Percentiles rank a stretch among this genome's conserved stretches.
Evolutionary conservation across 805 yeast species (phyloP).

Genomic region (Candida stauntonica): DNA sequence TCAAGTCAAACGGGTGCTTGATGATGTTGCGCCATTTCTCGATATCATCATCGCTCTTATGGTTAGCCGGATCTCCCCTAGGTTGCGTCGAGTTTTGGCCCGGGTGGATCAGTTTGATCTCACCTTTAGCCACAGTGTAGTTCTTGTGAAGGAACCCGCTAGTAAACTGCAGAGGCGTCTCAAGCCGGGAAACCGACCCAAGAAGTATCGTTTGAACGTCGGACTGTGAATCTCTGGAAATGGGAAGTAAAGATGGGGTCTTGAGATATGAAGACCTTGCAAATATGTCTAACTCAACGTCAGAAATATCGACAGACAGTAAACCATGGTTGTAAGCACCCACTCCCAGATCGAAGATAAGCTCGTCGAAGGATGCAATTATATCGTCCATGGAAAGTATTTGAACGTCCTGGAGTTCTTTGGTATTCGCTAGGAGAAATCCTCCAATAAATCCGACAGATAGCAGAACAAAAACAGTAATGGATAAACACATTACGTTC

Average conservation of each 20-base stretch:
- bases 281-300: conserved; percentile 78
- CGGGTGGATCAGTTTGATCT: conserved; percentile 69
- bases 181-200: conserved; percentile 64
- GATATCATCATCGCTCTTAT: conserved; percentile 29
- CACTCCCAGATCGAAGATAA: conserved; percentile 72
- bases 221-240: conserved; percentile 12
- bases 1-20: conserved; percentile 78
- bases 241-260: conserved; percentile 9
- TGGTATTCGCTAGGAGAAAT: conserved; percentile 78
- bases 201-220: conserved; percentile 58
- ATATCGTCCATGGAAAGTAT: conserved; percentile 64
- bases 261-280: conserved; percentile 59
- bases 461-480: conserved; percentile 43
- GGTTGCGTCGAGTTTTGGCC: conserved; percentile 40
- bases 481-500: conserved; percentile 32
- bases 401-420: conserved; percentile 67
- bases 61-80: conserved; percentile 23
- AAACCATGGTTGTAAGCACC: conserved; percentile 88
- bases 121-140: conserved; percentile 55
- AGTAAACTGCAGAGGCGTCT: conserved; percentile 66
- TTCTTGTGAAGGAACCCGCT: conserved; percentile 75
- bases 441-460: conserved; percentile 78
- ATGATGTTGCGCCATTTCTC: conserved; percentile 72
- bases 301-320: conserved; percentile 56
- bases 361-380: conserved; percentile 76